Evolutionary conservation across 1,284 basidiomycete genomes (phyloP), one percentile per base, ranked within the genome.

Genomic region (Irpex sp.): DNA sequence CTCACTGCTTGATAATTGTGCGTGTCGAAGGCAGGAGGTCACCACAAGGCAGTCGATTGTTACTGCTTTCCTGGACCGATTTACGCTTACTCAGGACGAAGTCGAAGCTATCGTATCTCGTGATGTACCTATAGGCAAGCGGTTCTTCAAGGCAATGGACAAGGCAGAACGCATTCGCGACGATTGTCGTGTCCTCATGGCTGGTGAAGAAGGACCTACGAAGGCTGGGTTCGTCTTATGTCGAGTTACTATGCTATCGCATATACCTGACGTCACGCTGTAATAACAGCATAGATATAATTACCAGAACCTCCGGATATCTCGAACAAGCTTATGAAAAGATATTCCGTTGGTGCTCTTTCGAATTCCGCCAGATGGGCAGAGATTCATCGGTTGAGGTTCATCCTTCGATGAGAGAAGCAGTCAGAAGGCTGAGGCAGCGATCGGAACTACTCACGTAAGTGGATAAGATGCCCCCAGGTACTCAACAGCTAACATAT

Each of bases 281-380:
- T n/a, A 1, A 33, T 8, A n/a, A 37, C 53, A 95, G 94, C 1
- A 76, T 92, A 59, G 95, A 98, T 71, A 95, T 98, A 63, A 94
- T 98, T 87, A 78, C 89, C 0, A 79, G 86, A 8, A 97, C 93
- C 0, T 88, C 90, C 0, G 80, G 87, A 8, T 85, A 94, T 65
- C 86, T 98, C 56, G 95, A 98, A 70, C 87, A 90, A 64, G 95
- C 89, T 1, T 96, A 94, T 74, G 87, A 93, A 63, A 98, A 97
- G 77, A 84, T 97, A 19, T 84, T 91, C 63, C 87, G 93, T 57
- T 97, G 93, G 88, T 87, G 89, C 74, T 85, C 88, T 3, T 90
- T 92, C 72, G 93, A 96, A 74, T 95, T 97, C 73, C 84, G 94
- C 9, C 84, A 90, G 69, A 88, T 92, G 70, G 90, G 89, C 3